These are phyloP conservation scores for Vitis rotundifolia DNA, from an alignment of 164 flowering plant genomes.

Conservation along the genomic window DNA sequence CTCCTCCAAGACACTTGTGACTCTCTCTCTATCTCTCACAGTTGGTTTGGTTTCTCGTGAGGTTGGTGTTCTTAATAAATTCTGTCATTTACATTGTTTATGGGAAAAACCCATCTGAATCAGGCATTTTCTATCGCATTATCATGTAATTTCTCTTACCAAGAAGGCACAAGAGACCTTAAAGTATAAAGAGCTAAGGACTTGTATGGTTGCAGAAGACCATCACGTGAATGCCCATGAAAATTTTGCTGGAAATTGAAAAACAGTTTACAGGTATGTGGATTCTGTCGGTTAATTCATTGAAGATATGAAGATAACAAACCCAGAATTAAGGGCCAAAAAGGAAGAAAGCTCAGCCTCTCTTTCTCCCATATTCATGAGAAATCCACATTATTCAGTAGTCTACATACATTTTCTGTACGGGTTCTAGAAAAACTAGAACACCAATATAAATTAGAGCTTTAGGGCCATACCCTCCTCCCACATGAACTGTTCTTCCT, in stretches of 20 bases:
- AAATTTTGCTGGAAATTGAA: too few species aligned
- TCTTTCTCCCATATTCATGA: neutral
- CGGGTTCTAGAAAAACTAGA: neutral
- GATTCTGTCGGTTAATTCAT: too few species aligned
- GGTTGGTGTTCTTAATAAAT: neutral
- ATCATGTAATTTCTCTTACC: too few species aligned
- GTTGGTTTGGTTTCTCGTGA: conserved; percentile 6
- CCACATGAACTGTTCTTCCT: neutral
- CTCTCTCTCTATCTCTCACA: neutral
- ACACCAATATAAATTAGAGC: neutral
- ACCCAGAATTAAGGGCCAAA: too few species aligned
- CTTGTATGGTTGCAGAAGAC: too few species aligned
- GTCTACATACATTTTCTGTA: conserved; percentile 2
- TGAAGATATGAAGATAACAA: too few species aligned
- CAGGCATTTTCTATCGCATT: too few species aligned
- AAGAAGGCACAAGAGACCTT: too few species aligned
- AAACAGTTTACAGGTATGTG: too few species aligned
- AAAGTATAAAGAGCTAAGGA: too few species aligned
- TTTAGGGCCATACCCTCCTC: neutral
- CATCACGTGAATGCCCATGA: too few species aligned
- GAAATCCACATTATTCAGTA: neutral
- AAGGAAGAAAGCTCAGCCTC: neutral
- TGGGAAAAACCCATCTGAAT: neutral
- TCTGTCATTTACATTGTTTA: neutral
- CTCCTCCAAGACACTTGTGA: too few species aligned